phyloP scores from a whole-genome alignment of 768 basidiomycete genomes.

The Leccinum boreale region DNA sequence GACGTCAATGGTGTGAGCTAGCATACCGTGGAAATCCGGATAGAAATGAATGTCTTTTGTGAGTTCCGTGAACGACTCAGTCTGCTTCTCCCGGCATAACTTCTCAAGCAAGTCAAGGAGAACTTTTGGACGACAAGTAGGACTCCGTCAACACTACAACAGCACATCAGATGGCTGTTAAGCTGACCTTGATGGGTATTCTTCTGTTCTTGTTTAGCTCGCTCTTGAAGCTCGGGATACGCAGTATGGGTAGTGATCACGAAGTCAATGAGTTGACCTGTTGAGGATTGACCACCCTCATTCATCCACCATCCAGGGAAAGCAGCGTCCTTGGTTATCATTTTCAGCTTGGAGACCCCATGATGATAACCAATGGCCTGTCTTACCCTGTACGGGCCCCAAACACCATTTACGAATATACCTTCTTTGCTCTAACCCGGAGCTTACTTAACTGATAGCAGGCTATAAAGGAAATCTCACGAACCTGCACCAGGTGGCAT shows the following conservation, averaged over 20 bases:
- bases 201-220: slow-evolving; percentile 55
- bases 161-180: background rate
- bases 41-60: slow-evolving; percentile 92
- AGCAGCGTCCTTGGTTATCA: slow-evolving; percentile 61
- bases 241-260: slow-evolving; percentile 91
- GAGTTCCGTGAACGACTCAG: slow-evolving; percentile 71
- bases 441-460: background rate
- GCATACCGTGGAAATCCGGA: slow-evolving; percentile 86
- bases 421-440: slow-evolving; percentile 66
- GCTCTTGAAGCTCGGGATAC: slow-evolving; percentile 62
- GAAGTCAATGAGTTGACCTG: slow-evolving; percentile 93
- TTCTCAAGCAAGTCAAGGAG: slow-evolving; percentile 71
- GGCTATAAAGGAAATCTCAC: slow-evolving; percentile 2
- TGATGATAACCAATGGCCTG: background rate
- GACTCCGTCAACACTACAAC: background rate
- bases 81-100: slow-evolving; percentile 52
- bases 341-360: slow-evolving; percentile 1
- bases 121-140: slow-evolving; percentile 38
- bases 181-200: slow-evolving; percentile 53
- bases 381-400: slow-evolving; percentile 81
- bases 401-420: slow-evolving; percentile 87
- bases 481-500: slow-evolving; percentile 88
- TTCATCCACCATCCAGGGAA: slow-evolving; percentile 99
- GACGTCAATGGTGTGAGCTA: background rate
- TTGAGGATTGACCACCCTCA: slow-evolving; percentile 97